Evolutionary conservation across 495 filamentous ascomycete genomes (phyloP).

Genomic region (Tuber indicum): DNA sequence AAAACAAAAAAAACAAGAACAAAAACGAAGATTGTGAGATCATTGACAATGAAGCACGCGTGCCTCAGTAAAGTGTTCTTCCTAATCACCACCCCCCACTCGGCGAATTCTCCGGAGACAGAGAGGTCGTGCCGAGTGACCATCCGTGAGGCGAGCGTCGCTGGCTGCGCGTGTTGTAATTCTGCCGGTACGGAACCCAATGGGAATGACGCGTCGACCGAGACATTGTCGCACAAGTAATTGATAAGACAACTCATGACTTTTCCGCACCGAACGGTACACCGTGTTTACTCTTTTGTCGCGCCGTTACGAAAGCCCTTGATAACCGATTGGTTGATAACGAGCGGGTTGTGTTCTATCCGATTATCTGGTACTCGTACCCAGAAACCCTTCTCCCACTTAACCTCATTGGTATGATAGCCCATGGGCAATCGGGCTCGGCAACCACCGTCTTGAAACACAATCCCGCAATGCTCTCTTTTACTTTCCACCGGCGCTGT

Average conservation of each 20-base stretch:
- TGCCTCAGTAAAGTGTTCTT: not conserved
- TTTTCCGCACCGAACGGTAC: not conserved
- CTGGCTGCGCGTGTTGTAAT: no score
- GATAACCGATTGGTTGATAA: not conserved
- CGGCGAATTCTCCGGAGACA: not conserved
- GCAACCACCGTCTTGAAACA: not conserved
- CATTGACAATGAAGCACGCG: not conserved
- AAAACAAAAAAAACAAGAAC: not conserved
- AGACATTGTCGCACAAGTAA: not conserved
- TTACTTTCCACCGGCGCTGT: not conserved
- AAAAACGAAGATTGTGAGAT: not conserved
- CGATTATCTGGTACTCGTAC: no score
- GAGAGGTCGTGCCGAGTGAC: not conserved
- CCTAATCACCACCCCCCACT: not conserved
- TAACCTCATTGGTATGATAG: no score
- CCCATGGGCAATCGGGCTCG: not conserved
- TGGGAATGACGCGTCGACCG: not conserved
- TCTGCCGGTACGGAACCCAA: not conserved
- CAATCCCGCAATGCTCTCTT: not conserved
- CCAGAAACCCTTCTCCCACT: not conserved
- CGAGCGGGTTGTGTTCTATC: not conserved
- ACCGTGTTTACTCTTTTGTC: not conserved
- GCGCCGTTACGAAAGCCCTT: not conserved
- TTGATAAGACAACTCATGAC: not conserved
- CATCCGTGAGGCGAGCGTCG: not conserved